Evolutionary conservation across 179 eudicot genomes (phyloP).

Genomic region (Amaranthus tricolor): DNA sequence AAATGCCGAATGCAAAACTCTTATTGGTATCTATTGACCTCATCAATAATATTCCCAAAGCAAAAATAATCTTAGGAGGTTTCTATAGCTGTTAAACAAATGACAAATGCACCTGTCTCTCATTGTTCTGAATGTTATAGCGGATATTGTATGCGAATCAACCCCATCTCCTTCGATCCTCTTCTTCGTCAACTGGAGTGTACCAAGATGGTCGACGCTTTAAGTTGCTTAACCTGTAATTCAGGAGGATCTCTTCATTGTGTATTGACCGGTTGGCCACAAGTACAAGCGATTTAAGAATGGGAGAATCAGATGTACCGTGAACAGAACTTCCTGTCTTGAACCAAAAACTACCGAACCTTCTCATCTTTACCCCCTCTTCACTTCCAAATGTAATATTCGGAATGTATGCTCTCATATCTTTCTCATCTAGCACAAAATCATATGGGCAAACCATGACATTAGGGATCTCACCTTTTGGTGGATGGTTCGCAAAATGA

Average conservation of each 20-base stretch:
- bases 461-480: slow-evolving; percentile 59
- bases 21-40: background rate
- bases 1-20: background rate
- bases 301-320: slow-evolving; percentile 37
- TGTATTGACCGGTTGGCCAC: slow-evolving; percentile 69
- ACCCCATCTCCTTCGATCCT: slow-evolving; percentile 91
- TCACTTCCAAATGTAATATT: slow-evolving; percentile 61
- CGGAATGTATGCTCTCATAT: slow-evolving; percentile 77
- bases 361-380: slow-evolving; percentile 63
- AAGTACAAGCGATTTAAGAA: slow-evolving; percentile 69
- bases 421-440: slow-evolving; percentile 66
- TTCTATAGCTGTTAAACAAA: background rate
- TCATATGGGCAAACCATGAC: slow-evolving; percentile 97
- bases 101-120: background rate
- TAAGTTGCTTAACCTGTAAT: slow-evolving; percentile 83
- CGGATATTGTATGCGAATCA: slow-evolving; percentile 13
- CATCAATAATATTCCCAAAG: background rate
- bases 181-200: slow-evolving; percentile 87
- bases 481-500: slow-evolving; percentile 89
- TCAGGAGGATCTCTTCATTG: slow-evolving; percentile 74
- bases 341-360: slow-evolving; percentile 83
- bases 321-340: slow-evolving; percentile 58
- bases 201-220: slow-evolving; percentile 87
- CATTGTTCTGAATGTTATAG: background rate
- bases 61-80: background rate